These are phyloP conservation scores for Stenogyne calaminthoides DNA, from an alignment of 305 asterid species.

Conservation along the genomic window DNA sequence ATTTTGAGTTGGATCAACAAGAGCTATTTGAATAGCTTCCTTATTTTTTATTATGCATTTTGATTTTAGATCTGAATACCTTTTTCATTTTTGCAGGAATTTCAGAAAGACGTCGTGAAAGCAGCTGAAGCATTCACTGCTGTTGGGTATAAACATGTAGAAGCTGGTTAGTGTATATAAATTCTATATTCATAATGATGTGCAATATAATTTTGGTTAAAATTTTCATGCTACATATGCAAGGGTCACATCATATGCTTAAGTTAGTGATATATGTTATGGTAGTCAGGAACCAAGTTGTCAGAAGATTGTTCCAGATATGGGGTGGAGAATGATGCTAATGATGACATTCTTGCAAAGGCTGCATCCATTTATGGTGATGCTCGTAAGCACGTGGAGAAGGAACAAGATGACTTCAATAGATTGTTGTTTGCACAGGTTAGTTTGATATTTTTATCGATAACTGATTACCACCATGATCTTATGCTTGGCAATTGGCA, in stretches of 20 bases:
- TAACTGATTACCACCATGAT: neutral
- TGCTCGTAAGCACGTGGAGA: constrained; percentile 88
- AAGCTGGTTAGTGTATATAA: constrained; percentile 69
- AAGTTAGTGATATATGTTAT: constrained; percentile 38
- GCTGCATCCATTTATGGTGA: constrained; percentile 89
- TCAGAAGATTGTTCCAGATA: constrained; percentile 88
- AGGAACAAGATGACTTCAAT: constrained; percentile 92
- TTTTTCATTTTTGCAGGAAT: constrained; percentile 61
- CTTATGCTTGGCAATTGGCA: constrained; percentile 9
- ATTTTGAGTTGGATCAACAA: neutral
- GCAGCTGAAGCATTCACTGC: constrained; percentile 92
- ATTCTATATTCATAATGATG: constrained; percentile 22
- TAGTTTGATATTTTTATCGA: constrained; percentile 26
- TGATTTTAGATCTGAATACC: neutral
- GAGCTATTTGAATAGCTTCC: constrained; percentile 22
- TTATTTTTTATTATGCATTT: neutral
- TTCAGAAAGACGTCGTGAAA: constrained; percentile 90
- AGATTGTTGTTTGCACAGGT: constrained; percentile 83
- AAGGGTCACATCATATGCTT: constrained; percentile 18
- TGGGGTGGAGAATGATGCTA: constrained; percentile 78
- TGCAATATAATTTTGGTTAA: neutral
- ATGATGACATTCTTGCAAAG: constrained; percentile 86
- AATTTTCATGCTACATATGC: neutral
- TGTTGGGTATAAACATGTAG: constrained; percentile 90
- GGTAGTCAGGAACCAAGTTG: constrained; percentile 86